A percentile compares a stretch with the other conserved stretches of the same genome.
Conservation (phyloP, 139 green algal species). For the Haematococcus sp. region DNA sequence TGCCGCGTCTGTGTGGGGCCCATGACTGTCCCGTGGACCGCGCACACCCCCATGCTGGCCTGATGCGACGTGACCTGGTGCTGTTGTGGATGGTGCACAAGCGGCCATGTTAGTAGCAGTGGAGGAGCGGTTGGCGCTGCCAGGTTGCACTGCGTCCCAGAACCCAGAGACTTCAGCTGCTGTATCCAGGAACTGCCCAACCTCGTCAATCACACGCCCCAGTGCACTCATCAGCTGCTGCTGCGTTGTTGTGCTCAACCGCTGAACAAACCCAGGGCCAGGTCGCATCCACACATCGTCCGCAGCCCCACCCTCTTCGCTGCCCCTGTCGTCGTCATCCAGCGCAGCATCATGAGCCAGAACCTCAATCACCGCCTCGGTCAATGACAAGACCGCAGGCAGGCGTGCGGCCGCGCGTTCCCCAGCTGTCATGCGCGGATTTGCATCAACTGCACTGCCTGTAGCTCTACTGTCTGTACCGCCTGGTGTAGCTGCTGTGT, state of each 20-base stretch:
- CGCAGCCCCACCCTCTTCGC: constrained; percentile 5
- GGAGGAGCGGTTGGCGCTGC: too few species aligned
- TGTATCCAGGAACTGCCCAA: constrained; percentile 59
- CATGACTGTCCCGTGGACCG: too few species aligned
- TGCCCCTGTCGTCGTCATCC: constrained; percentile 9
- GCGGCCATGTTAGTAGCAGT: too few species aligned
- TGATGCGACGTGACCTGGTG: too few species aligned
- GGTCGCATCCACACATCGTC: background rate
- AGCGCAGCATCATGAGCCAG: constrained; percentile 41
- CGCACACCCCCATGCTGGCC: too few species aligned
- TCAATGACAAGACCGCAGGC: constrained; percentile 38
- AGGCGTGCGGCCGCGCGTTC: constrained; percentile 35
- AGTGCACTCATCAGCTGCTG: constrained; percentile 31
- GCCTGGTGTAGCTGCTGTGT: background rate
- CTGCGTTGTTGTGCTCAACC: background rate
- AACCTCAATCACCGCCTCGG: constrained; percentile 48
- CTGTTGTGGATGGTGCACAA: too few species aligned
- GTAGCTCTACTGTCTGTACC: background rate
- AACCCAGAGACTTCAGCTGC: background rate
- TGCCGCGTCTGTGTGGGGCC: too few species aligned
- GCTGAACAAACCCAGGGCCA: background rate
- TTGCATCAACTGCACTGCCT: background rate
- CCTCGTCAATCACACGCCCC: constrained; percentile 28
- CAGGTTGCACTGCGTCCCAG: too few species aligned
- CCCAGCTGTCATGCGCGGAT: constrained; percentile 16